Base-by-base conservation (phyloP, 345 rosid genomes). In the Populus euphratica region DNA sequence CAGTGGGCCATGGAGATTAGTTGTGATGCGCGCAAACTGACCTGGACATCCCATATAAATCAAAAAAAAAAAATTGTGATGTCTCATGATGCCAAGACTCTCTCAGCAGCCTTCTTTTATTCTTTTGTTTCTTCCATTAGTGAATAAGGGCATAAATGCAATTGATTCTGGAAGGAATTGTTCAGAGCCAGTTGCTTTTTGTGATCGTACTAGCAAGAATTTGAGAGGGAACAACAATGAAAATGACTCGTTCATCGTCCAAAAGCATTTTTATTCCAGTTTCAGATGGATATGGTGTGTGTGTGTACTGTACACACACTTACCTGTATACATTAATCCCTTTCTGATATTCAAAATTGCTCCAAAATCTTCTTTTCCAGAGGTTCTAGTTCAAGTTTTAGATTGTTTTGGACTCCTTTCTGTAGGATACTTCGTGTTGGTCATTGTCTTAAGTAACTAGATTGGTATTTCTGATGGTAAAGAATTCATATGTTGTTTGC, bases 211-310 rank as follows among this genome's bases (percentile, higher is more conserved):
- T 3, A 41, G 73, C 17, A 38, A 25, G 54, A 17, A 62, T 11
- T 69, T 44, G 31, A 63, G 38, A 62, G 4, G 38, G 25, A 7
- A 71, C 25, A 29, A 4, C 10, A 18, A 27, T 59, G 80, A 77
- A 77, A 62, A n/a, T 31, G 70, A 62, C 70, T 43, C 75, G 14
- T 77, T 43, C 62, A 21, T 54, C 62, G 8, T 54, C 25, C 9
- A 21, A 54, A 54, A 54, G 12, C 62, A 21, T 21, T 18, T 36
- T 76, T 33, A 23, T 36, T 7, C 1, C 5, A n/a, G 49, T 9
- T 35, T 56, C 65, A 8, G 25, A 54, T 54, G 62, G 12, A 4
- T 49, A 49, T 49, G 17, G 50, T 47, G 14, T 47, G 14, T 14
- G 14, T 16, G 13, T 27, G 29, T 27, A 27, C 29, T 27, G 1